Conservation (phyloP, 176 grass and related monocot genomes). For the Eragrostis curvula region DNA sequence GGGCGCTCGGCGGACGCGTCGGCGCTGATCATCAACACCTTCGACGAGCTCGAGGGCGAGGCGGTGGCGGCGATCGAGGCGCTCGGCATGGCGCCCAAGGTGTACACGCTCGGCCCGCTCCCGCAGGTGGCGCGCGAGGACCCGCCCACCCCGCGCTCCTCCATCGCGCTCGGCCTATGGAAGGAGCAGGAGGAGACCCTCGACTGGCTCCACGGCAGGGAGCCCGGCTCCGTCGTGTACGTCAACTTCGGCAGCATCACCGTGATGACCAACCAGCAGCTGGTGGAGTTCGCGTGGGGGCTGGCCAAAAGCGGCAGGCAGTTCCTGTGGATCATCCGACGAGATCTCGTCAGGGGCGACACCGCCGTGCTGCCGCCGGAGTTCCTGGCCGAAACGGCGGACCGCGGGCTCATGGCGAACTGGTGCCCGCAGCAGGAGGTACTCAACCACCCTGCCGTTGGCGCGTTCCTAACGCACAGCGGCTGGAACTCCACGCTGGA, state of each 20-base stretch:
- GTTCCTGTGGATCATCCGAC: slow-evolving; percentile 85
- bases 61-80: slow-evolving; percentile 54
- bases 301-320: slow-evolving; percentile 63
- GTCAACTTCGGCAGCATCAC: slow-evolving; percentile 73
- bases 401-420: slow-evolving; percentile 53
- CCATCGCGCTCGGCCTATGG: slow-evolving; percentile 61
- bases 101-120: slow-evolving; percentile 76
- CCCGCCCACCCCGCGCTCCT: slow-evolving; percentile 36
- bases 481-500: slow-evolving; percentile 83
- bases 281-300: slow-evolving; percentile 85
- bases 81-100: slow-evolving; percentile 39
- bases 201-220: slow-evolving; percentile 57
- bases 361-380: slow-evolving; percentile 59
- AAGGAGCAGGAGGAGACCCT: slow-evolving; percentile 69
- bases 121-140: slow-evolving; percentile 46
- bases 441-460: slow-evolving; percentile 64
- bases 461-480: slow-evolving; percentile 76
- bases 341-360: slow-evolving; percentile 68
- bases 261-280: slow-evolving; percentile 62
- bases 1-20: slow-evolving; percentile 47
- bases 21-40: slow-evolving; percentile 67
- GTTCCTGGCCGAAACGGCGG: slow-evolving; percentile 59
- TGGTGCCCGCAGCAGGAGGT: slow-evolving; percentile 87
- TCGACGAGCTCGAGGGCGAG: slow-evolving; percentile 61
- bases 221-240: slow-evolving; percentile 50